Conservation (phyloP, 805 yeast species). For the Phaffomyces antillensis region DNA sequence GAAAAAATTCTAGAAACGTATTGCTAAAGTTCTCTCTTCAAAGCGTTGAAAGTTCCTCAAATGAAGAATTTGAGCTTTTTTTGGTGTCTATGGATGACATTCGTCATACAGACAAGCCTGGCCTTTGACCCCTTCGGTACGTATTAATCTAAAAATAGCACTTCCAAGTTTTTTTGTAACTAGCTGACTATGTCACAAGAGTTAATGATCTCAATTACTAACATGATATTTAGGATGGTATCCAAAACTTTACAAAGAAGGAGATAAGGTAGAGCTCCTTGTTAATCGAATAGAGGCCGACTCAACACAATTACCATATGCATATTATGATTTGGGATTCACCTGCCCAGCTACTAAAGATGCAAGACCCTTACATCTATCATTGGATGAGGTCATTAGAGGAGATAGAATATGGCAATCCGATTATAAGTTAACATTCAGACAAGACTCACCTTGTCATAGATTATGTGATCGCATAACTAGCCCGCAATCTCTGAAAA, state of each 20-base stretch:
- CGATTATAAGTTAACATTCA: slow-evolving; percentile 58
- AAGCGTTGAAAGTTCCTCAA: no score
- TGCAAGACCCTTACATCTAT: slow-evolving; percentile 56
- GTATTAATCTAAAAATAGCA: slow-evolving; percentile 1
- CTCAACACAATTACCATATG: slow-evolving; percentile 66
- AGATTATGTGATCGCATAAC: slow-evolving; percentile 64
- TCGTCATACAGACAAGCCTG: not conserved
- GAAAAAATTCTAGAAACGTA: no score
- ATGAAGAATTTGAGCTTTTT: not conserved
- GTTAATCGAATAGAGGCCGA: slow-evolving; percentile 79
- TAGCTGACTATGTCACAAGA: no score
- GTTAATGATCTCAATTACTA: not conserved
- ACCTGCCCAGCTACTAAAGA: slow-evolving; percentile 60
- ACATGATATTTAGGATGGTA: slow-evolving; percentile 25
- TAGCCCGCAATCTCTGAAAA: slow-evolving; percentile 39
- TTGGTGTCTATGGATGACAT: slow-evolving; percentile 1
- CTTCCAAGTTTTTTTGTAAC: no score
- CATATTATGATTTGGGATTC: slow-evolving; percentile 72
- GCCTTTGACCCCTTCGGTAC: slow-evolving; percentile 21
- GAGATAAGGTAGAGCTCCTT: slow-evolving; percentile 58
- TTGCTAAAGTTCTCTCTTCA: no score
- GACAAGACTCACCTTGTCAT: slow-evolving; percentile 57
- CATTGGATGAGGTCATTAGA: slow-evolving; percentile 67
- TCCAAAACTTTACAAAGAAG: slow-evolving; percentile 33
- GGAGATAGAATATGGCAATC: slow-evolving; percentile 80